Evolutionary conservation across 2,329 filamentous ascomycete genomes (phyloP).

Genomic region (Tolypocladium guangdongense): DNA sequence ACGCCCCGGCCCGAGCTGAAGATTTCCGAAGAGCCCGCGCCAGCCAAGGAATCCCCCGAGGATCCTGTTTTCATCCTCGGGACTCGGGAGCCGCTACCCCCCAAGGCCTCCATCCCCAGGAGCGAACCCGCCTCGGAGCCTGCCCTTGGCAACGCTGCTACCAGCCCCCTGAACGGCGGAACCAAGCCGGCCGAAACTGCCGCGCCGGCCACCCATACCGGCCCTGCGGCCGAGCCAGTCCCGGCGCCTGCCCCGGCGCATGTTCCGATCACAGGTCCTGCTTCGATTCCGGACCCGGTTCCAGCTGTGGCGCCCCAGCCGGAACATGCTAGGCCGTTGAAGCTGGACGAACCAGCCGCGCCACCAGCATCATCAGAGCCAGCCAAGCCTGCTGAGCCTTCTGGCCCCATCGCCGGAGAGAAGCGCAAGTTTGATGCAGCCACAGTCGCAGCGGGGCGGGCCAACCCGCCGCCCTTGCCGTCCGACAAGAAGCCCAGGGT

Average conservation of each 20-base stretch:
- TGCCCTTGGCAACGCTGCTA: neutral
- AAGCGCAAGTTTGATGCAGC: constrained; percentile 33
- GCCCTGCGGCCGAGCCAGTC: constrained; percentile 1
- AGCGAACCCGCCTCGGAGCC: constrained; percentile 4
- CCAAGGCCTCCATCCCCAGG: constrained; percentile 10
- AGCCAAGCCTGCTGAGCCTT: neutral
- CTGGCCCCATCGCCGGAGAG: constrained; percentile 9
- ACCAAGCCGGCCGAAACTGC: constrained; percentile 4
- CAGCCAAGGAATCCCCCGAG: constrained; percentile 12
- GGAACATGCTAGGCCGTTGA: neutral
- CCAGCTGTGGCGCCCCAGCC: neutral
- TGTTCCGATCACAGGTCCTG: neutral
- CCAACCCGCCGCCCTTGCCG: constrained; percentile 2
- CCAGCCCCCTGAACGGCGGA: constrained; percentile 9
- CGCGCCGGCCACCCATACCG: constrained; percentile 2
- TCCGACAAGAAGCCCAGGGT: constrained; percentile 30
- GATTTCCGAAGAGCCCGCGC: constrained; percentile 15
- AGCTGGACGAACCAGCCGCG: neutral
- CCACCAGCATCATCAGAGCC: neutral
- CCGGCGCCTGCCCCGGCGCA: constrained; percentile 5
- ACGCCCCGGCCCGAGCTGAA: constrained; percentile 23
- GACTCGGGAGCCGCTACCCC: constrained; percentile 10
- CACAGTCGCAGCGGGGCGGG: neutral
- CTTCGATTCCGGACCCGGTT: constrained; percentile 1
- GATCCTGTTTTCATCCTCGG: constrained; percentile 15